These are phyloP conservation scores for Candida verbasci DNA, from an alignment of 805 yeast genomes.

Conservation along the genomic window DNA sequence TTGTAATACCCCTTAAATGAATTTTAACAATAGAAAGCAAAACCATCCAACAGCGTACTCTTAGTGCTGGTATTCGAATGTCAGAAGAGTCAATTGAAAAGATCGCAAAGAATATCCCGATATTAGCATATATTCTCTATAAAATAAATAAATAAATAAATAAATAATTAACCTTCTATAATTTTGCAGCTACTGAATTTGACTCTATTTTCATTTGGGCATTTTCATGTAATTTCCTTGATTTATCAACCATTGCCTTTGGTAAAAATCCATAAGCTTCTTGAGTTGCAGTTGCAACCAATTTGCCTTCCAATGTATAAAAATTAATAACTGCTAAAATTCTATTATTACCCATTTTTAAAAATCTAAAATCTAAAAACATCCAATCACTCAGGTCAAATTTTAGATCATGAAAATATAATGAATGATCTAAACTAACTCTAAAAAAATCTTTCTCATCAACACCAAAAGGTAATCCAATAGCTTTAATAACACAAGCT, in stretches of 20 bases:
- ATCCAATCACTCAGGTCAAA: constrained; percentile 34
- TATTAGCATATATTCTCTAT: neutral
- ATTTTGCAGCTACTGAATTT: constrained; percentile 4
- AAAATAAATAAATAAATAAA: neutral
- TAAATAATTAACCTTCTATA: too few relatives aligned
- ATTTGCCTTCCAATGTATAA: constrained; percentile 23
- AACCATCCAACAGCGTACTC: too few relatives aligned
- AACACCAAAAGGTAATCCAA: constrained; percentile 17
- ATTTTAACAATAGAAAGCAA: too few relatives aligned
- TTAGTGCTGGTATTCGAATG: too few relatives aligned
- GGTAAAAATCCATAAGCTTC: constrained; percentile 23
- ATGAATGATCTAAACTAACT: constrained; percentile 34
- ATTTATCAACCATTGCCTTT: constrained; percentile 3
- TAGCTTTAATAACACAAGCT: constrained; percentile 21
- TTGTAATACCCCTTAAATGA: too few relatives aligned
- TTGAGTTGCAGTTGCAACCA: constrained; percentile 29
- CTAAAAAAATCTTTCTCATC: constrained; percentile 25
- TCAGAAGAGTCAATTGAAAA: too few relatives aligned
- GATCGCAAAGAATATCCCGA: too few relatives aligned
- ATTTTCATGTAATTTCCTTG: constrained; percentile 4
- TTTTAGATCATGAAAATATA: constrained; percentile 31
- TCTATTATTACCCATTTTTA: constrained; percentile 30
- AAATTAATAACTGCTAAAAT: constrained; percentile 23
- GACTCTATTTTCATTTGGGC: neutral
- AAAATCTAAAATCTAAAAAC: constrained; percentile 29